Percentiles rank a stretch among this genome's conserved stretches.
phyloP scores from a whole-genome alignment of 257 asterid genomes.

The Anisodus tanguticus region DNA sequence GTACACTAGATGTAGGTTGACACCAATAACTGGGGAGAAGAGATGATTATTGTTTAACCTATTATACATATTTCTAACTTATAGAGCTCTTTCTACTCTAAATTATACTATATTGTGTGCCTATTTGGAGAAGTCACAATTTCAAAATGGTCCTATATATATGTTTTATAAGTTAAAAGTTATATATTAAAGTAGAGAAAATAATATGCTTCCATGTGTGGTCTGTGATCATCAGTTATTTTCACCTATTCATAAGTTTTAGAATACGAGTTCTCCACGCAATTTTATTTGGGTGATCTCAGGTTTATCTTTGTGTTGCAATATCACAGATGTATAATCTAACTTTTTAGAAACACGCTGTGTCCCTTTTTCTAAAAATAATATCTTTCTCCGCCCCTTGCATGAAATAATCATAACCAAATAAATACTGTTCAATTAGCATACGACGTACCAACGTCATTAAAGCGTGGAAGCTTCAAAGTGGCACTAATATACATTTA shows the following conservation, averaged over 20 bases:
- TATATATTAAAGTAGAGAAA: background rate
- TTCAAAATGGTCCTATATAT: background rate
- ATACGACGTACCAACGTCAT: background rate
- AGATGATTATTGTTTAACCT: no score
- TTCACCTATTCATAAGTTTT: background rate
- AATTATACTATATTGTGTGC: background rate
- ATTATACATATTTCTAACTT: background rate
- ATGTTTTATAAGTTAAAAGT: background rate
- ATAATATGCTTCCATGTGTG: constrained; percentile 10
- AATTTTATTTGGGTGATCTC: background rate
- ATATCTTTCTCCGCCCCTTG: background rate
- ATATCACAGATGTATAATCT: background rate
- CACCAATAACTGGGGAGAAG: no score
- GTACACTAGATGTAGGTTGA: no score
- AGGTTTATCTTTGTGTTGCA: background rate
- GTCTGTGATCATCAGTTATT: constrained; percentile 8
- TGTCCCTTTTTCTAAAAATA: background rate
- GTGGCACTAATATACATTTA: background rate
- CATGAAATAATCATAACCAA: constrained; percentile 8
- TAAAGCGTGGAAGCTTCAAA: background rate
- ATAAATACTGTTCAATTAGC: background rate
- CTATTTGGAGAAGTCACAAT: background rate
- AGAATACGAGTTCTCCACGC: background rate
- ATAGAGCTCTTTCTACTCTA: background rate
- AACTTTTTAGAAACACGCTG: background rate